Evolutionary conservation across 2,329 filamentous ascomycete genomes (phyloP).

Genomic region (Raffaelea albimanens): DNA sequence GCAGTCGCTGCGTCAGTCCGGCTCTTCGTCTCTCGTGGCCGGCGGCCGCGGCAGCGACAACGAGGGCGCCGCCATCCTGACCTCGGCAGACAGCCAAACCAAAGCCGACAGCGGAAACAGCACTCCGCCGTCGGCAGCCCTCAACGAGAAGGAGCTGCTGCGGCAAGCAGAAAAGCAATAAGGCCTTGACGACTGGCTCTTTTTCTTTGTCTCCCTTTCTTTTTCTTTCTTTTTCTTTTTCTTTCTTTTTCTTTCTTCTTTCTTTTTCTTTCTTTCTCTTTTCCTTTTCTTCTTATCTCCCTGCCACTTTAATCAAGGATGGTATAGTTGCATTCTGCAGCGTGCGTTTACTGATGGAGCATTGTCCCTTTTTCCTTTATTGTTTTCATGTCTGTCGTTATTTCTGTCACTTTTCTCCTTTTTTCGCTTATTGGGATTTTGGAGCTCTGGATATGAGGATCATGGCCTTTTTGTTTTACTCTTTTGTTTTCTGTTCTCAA

Average conservation of each 20-base stretch:
- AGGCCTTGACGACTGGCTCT: too few relatives aligned
- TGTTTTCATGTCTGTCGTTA: not conserved
- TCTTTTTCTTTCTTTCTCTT: not conserved
- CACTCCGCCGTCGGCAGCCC: too few relatives aligned
- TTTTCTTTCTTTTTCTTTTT: not conserved
- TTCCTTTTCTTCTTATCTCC: not conserved
- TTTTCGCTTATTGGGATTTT: not conserved
- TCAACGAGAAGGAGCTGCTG: slow-evolving; percentile 1
- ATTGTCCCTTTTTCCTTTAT: not conserved
- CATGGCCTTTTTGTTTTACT: too few relatives aligned
- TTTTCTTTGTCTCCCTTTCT: not conserved
- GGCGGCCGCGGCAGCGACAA: slow-evolving; percentile 5
- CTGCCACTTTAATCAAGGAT: slow-evolving; percentile 2
- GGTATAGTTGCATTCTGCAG: slow-evolving; percentile 5
- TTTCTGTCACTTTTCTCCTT: not conserved
- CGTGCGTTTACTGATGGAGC: not conserved
- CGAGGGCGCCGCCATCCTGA: not conserved
- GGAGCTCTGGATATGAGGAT: too few relatives aligned
- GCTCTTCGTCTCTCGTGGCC: too few relatives aligned
- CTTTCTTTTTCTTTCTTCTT: not conserved
- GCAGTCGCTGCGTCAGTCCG: too few relatives aligned
- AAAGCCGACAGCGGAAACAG: too few relatives aligned
- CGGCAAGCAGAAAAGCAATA: slow-evolving; percentile 1
- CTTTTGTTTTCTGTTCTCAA: too few relatives aligned
- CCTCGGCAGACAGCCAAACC: not conserved